Evolutionary conservation across 108 stramenopile species (phyloP), one percentile per base, ranked within the genome.

Genomic region (Cylindrotheca fusiformis): DNA sequence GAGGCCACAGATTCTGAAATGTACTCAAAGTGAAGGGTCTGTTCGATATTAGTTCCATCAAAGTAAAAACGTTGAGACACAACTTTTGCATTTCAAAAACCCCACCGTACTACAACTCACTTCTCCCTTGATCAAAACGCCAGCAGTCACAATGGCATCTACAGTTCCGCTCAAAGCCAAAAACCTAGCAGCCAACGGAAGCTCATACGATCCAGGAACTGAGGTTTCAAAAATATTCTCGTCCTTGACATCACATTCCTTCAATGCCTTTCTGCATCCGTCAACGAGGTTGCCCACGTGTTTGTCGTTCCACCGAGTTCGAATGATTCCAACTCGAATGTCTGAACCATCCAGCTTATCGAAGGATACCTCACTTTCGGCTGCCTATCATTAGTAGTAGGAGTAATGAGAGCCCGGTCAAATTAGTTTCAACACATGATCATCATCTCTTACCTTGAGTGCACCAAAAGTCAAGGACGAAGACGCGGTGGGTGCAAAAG

Each of bases 11-110:
- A 85, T 27, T 96, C 94, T 52, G 88, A 79, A 74, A 99, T 99
- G 79, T 98, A 97, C 84, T 99, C 99, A 69, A 98, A 99, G 69
- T 99, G 99, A 79, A 92, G 82, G 23, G 99, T 99, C 22, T 74
- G 53, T 55, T 29, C 54, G 31, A 20, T n/a, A 1, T 20, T 20
- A 47, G 1, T 2, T n/a, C 19, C 2, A 2, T 1, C 31, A 48
- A 47, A 14, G 20, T 32, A 6, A 18, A 22, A 22, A 22, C 22
- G 52, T 17, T 3, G 17, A 4, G 24, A 2, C 21, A 1, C 17
- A 22, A 1, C 21, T 53, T 53, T 22, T 1, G 52, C n/a, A 57
- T 17, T 19, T 32, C 29, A 47, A 59, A 18, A 44, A 14, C 8
- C 14, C 22, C 21, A 28, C 10, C 26, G n/a, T 45, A 59, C 4